Conservation (phyloP, 441 rosid species). For the Euphorbia celastroides region DNA sequence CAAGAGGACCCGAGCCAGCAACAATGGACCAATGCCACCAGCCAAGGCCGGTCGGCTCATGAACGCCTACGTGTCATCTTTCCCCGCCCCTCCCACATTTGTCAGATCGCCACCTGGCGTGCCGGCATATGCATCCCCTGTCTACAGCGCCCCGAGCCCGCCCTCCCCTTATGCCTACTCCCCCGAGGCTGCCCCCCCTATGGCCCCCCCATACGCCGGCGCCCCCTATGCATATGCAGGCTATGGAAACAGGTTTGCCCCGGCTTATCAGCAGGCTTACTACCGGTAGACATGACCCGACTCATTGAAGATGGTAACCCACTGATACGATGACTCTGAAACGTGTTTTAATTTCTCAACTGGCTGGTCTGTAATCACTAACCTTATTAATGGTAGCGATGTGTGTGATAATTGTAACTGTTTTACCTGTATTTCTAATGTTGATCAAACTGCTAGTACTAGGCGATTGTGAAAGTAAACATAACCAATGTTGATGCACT, state of each 20-base stretch:
- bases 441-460: constrained; percentile 47
- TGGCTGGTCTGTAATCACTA: constrained; percentile 71
- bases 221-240: constrained; percentile 70
- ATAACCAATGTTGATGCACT: constrained; percentile 33
- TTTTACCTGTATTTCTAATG: constrained; percentile 51
- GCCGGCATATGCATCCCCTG: constrained; percentile 63
- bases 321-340: constrained; percentile 71
- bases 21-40: constrained; percentile 96
- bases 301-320: constrained; percentile 66
- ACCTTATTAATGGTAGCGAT: constrained; percentile 62
- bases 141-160: constrained; percentile 78
- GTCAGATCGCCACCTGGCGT: constrained; percentile 66
- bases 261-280: constrained; percentile 95
- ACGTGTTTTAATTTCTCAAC: constrained; percentile 43
- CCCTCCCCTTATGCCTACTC: constrained; percentile 74
- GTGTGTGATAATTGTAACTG: constrained; percentile 53
- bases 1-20: constrained; percentile 86
- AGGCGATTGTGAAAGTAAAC: constrained; percentile 56
- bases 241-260: constrained; percentile 66
- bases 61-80: constrained; percentile 91
- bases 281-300: constrained; percentile 78
- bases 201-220: constrained; percentile 56
- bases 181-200: constrained; percentile 59
- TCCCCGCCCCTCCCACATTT: constrained; percentile 65
- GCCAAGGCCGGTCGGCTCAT: constrained; percentile 94